Base-by-base conservation (phyloP, 2,329 filamentous ascomycete species). In the Trichoderma simmonsii region DNA sequence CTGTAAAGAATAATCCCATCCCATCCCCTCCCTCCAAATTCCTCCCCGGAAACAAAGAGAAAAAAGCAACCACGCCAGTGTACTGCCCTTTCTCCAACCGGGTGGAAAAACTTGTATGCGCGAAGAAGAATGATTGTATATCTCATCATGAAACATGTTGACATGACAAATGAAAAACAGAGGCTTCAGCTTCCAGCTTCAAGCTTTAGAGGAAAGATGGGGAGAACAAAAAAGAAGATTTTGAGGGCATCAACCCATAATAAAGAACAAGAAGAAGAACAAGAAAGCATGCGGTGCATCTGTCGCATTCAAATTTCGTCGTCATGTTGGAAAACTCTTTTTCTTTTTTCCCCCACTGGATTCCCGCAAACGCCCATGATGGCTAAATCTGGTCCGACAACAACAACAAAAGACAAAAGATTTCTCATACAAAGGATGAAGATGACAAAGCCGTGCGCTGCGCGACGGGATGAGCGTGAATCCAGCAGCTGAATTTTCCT, bases 71-170 rank as follows among this genome's bases (percentile, higher is more conserved):
- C 32, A 59, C 34, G 51, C 64, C 51, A 15, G 18, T 30, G 48
- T 4, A 67, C 51, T 39, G 51, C 51, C 51, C 39, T 39, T 7
- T 18, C 3, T 39, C 34, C 34, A 67, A 59, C 64, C 34, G 34
- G 21, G 15, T 21, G 1, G 24, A 6, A 21, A 21, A 21, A 39
- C 36, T 30, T 59, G 34, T 54, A 0, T 59, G 34, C 14, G 51
- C 64, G 24, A 67, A 54, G 30, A 39, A 18, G 36, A 39, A 14
- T n/a, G 61, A 56, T 36, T 70, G 43, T 70, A 64, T 70, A 63
- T 70, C 68, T 56, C 68, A 64, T 70, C 59, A 70, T 63, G 59
- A 51, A 32, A 48, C 68, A 57, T 70, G 39, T 43, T 43, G 60
- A 70, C 59, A 70, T 60, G 66, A 69, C 65, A 69, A 63, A 70